Evolutionary conservation across 768 basidiomycete species (phyloP).

Genomic region (Rossbeevera mucosa): DNA sequence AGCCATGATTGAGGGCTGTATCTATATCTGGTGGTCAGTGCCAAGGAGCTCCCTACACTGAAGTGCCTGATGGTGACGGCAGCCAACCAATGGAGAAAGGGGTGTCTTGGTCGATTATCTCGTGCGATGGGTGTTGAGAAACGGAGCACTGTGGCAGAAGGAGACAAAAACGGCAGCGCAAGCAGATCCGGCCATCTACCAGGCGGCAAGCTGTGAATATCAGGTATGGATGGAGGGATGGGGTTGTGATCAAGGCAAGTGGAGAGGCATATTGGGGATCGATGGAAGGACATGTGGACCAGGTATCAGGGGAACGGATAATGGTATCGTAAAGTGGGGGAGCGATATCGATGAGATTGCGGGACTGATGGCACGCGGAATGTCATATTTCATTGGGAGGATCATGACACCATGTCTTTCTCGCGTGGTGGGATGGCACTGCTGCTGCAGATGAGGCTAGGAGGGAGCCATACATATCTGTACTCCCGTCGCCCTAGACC

Average conservation of each 20-base stretch:
- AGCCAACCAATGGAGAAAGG: neutral
- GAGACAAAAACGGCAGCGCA: slow-evolving; percentile 6
- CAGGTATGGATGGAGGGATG: neutral
- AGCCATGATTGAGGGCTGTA: neutral
- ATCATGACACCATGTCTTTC: slow-evolving; percentile 9
- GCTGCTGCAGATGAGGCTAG: neutral
- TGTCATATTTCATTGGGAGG: neutral
- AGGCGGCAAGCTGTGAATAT: slow-evolving; percentile 9
- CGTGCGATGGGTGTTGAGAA: neutral
- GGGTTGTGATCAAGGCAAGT: slow-evolving; percentile 12
- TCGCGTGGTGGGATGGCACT: slow-evolving; percentile 4
- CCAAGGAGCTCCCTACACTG: neutral
- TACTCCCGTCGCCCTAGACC: slow-evolving; percentile 15
- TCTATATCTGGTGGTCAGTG: neutral
- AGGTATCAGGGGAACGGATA: neutral
- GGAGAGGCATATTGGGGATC: slow-evolving; percentile 10
- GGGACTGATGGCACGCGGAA: slow-evolving; percentile 5
- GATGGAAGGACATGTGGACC: slow-evolving; percentile 6
- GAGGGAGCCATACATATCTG: neutral
- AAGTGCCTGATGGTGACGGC: slow-evolving; percentile 5
- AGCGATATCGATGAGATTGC: slow-evolving; percentile 21
- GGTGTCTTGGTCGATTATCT: neutral
- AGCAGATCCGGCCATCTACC: slow-evolving; percentile 5
- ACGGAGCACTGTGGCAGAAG: neutral
- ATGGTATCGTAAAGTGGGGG: neutral